Evolutionary conservation across 1,139 yeast species (phyloP).

Genomic region (Geotrichum bryndzae): DNA sequence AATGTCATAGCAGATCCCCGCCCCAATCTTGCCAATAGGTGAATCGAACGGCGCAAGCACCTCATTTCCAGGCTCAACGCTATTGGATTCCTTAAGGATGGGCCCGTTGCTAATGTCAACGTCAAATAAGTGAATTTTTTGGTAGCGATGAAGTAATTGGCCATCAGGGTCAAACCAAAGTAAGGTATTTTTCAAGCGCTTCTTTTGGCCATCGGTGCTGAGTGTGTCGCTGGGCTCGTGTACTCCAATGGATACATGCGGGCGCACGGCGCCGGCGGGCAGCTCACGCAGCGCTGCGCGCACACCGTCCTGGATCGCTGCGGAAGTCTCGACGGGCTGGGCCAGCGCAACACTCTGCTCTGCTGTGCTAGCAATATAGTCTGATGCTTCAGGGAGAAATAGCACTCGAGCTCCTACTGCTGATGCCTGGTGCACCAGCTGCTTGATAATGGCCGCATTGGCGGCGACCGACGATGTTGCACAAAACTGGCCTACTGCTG

Average conservation of each 20-base stretch:
- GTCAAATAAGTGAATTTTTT: conserved; percentile 84
- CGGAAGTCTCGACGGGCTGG: conserved; percentile 43
- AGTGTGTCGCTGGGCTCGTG: conserved; percentile 63
- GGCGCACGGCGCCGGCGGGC: conserved; percentile 29
- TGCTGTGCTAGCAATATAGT: conserved; percentile 70
- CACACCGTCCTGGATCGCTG: conserved; percentile 46
- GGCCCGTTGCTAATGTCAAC: conserved; percentile 60
- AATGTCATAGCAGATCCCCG: conserved; percentile 80
- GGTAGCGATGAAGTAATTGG: conserved; percentile 59
- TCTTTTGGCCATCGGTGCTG: conserved; percentile 18
- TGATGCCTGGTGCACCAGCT: conserved; percentile 59
- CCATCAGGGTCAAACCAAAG: conserved; percentile 67
- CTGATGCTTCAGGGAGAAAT: conserved; percentile 90
- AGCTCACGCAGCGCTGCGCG: conserved; percentile 42
- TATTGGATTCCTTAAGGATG: conserved; percentile 63
- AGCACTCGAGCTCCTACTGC: conserved; percentile 53
- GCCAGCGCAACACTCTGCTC: conserved; percentile 59
- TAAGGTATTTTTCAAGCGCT: conserved; percentile 61
- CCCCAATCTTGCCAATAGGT: conserved; percentile 57
- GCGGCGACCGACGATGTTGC: conserved; percentile 57
- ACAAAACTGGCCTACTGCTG: conserved; percentile 86
- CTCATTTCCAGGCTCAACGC: conserved; percentile 71
- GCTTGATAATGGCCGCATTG: conserved; percentile 55
- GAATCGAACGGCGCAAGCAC: conserved; percentile 54
- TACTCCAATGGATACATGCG: conserved; percentile 62